phyloP scores from a whole-genome alignment of 495 filamentous ascomycete genomes.

The Neurospora sp. region DNA sequence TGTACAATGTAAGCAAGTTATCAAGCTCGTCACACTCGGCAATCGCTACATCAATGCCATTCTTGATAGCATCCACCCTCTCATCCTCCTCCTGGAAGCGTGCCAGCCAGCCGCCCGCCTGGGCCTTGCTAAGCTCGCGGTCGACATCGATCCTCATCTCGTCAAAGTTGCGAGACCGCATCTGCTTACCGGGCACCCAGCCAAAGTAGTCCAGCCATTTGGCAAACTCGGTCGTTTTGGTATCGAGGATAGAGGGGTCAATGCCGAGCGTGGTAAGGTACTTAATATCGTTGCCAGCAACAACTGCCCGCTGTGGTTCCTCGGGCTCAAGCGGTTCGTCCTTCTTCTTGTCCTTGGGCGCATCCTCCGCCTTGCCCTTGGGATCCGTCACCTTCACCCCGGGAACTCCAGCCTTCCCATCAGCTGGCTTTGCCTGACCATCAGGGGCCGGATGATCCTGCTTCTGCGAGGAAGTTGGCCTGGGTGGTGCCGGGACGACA shows the following conservation, averaged over 20 bases:
- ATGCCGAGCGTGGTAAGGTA: conserved; percentile 71
- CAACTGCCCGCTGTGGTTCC: conserved; percentile 43
- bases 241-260: conserved; percentile 58
- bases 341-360: conserved; percentile 34
- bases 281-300: conserved; percentile 64
- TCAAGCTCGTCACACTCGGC: conserved; percentile 93
- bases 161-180: conserved; percentile 63
- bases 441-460: conserved; percentile 9
- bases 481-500: conserved; percentile 68
- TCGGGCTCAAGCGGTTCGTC: conserved; percentile 26
- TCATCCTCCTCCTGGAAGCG: conserved; percentile 85
- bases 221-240: conserved; percentile 55
- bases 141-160: conserved; percentile 74
- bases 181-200: conserved; percentile 67
- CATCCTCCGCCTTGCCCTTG: conserved; percentile 19
- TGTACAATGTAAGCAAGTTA: conserved; percentile 83
- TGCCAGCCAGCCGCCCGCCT: conserved; percentile 86
- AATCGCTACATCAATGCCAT: conserved; percentile 76
- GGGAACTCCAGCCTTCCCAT: conserved; percentile 29
- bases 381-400: conserved; percentile 41
- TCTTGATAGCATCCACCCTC: conserved; percentile 69
- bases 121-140: conserved; percentile 77
- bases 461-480: conserved; percentile 24
- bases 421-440: conserved; percentile 20
- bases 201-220: conserved; percentile 77